phyloP scores from a whole-genome alignment of 305 asterid genomes.

The Fraxinus floribunda region DNA sequence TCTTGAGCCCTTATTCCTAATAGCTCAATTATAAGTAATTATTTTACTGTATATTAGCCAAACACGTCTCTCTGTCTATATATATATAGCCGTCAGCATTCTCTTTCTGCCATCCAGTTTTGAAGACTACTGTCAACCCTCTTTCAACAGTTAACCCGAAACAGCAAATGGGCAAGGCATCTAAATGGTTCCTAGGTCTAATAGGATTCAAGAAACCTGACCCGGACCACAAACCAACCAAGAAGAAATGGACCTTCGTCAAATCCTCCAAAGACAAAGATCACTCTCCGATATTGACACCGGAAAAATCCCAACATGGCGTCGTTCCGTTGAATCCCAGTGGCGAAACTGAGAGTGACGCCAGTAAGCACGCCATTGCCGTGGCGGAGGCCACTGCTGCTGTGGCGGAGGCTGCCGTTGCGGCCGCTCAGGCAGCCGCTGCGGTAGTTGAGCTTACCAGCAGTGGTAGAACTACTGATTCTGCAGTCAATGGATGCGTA shows the following conservation, averaged over 20 bases:
- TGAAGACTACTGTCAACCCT: neutral
- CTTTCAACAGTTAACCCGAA: neutral
- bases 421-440: conserved; percentile 81
- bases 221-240: conserved; percentile 22
- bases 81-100: neutral
- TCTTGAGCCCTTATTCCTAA: neutral
- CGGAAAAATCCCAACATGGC: conserved; percentile 13
- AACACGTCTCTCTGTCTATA: neutral
- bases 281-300: neutral
- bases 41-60: neutral
- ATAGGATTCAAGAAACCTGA: conserved; percentile 33
- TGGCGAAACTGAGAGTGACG: conserved; percentile 26
- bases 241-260: conserved; percentile 63
- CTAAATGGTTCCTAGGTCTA: conserved; percentile 71
- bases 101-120: neutral
- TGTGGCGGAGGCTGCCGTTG: conserved; percentile 75
- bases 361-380: conserved; percentile 61
- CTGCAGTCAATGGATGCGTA: conserved; percentile 3
- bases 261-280: conserved; percentile 40
- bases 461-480: conserved; percentile 42
- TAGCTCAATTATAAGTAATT: neutral
- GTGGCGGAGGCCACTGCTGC: conserved; percentile 76
- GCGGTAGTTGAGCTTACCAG: conserved; percentile 65
- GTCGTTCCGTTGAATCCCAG: neutral
- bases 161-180: conserved; percentile 61